Percentiles rank a stretch among this genome's conserved stretches.
phyloP scores from a whole-genome alignment of 306 rosid genomes.

The Medicago lupulina region DNA sequence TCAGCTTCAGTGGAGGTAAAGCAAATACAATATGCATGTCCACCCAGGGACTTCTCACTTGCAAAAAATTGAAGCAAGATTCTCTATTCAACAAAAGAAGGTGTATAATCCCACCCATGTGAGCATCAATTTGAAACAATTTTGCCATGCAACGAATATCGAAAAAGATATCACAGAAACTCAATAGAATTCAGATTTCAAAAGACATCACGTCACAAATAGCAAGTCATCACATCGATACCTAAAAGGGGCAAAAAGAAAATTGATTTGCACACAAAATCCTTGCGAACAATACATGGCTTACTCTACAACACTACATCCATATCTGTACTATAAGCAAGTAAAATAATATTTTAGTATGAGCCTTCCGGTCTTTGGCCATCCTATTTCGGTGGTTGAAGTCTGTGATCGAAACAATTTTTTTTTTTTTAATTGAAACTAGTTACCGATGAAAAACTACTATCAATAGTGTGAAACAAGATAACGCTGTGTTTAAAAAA shows the following conservation, averaged over 20 bases:
- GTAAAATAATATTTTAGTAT: constrained; percentile 23
- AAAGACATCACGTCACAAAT: constrained; percentile 10
- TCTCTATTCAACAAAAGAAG: constrained; percentile 32
- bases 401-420: not conserved
- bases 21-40: constrained; percentile 36
- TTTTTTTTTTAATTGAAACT: constrained; percentile 15
- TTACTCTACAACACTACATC: not conserved
- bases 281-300: not conserved
- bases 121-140: constrained; percentile 32
- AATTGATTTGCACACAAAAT: constrained; percentile 6
- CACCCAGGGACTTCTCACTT: constrained; percentile 29
- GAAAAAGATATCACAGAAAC: constrained; percentile 12
- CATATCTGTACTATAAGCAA: constrained; percentile 13
- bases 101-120: constrained; percentile 18
- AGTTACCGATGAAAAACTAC: constrained; percentile 34
- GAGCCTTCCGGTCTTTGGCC: constrained; percentile 16
- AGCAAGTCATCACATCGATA: constrained; percentile 12
- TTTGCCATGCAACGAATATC: constrained; percentile 14
- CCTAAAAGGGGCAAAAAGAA: constrained; percentile 18
- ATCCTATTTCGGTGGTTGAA: constrained; percentile 22
- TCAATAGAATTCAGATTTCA: constrained; percentile 9
- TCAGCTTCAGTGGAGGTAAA: constrained; percentile 33
- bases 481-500: too few species aligned
- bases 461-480: not conserved
- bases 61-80: constrained; percentile 21